phyloP scores from a whole-genome alignment of 257 asterid genomes.

The Petunia secreta region DNA sequence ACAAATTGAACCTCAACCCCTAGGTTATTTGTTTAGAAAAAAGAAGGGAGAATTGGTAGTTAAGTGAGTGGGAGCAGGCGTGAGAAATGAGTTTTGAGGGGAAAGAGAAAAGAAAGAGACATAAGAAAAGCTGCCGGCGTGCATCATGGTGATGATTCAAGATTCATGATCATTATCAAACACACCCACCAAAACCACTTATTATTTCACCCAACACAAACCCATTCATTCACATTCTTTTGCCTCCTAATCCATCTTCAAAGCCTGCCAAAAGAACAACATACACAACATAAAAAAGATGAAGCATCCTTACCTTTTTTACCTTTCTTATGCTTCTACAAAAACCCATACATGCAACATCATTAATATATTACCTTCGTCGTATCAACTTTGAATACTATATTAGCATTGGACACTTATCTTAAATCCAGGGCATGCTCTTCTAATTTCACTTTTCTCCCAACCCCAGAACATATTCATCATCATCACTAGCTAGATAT shows the following conservation, averaged over 20 bases:
- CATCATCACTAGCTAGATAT: background rate
- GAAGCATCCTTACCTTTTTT: constrained; percentile 29
- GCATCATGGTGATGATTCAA: constrained; percentile 42
- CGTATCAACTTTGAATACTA: constrained; percentile 23
- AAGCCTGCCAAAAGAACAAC: constrained; percentile 40
- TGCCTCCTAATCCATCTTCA: constrained; percentile 77
- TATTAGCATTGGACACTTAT: constrained; percentile 25
- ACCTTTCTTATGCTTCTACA: constrained; percentile 26
- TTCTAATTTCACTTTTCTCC: constrained; percentile 31
- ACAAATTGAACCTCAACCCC: background rate
- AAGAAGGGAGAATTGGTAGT: background rate
- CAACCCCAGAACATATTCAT: constrained; percentile 22
- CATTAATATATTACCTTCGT: background rate
- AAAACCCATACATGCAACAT: constrained; percentile 22
- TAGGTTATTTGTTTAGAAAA: background rate
- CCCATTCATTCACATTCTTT: constrained; percentile 41
- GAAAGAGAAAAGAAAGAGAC: constrained; percentile 35
- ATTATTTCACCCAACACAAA: background rate
- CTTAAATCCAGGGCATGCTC: constrained; percentile 48
- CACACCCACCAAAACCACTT: constrained; percentile 41
- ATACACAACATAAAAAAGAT: background rate
- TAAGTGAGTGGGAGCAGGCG: constrained; percentile 65
- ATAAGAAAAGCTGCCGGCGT: constrained; percentile 81
- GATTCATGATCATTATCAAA: constrained; percentile 43
- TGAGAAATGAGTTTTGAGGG: constrained; percentile 46